Percentiles rank a stretch among this genome's conserved stretches.
These are phyloP conservation scores for Cercophora newfieldiana DNA, from an alignment of 495 filamentous ascomycete species.

Conservation along the genomic window DNA sequence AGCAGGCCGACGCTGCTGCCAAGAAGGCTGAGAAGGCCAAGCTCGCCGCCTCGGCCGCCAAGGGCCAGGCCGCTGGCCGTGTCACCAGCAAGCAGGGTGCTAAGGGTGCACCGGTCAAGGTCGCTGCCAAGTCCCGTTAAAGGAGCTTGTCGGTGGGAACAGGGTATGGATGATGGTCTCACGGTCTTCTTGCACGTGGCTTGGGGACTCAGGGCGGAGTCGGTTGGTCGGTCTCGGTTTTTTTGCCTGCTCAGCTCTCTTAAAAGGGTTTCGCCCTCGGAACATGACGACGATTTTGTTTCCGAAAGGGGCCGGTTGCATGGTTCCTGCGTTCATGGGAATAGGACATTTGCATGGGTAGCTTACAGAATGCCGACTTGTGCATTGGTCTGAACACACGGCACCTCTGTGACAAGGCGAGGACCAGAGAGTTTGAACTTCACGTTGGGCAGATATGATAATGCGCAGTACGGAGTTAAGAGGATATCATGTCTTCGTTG, in stretches of 20 bases:
- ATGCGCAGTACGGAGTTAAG: background rate
- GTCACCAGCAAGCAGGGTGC: conserved; percentile 96
- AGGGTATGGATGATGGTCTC: conserved; percentile 25
- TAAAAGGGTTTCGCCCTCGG: conserved; percentile 30
- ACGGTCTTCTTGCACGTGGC: conserved; percentile 29
- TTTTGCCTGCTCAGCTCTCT: conserved; percentile 35
- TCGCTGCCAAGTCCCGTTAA: conserved; percentile 87
- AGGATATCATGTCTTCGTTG: conserved; percentile 3
- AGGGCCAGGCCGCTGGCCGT: conserved; percentile 67
- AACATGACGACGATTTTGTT: conserved; percentile 30
- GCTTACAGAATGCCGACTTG: conserved; percentile 37
- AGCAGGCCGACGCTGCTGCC: conserved; percentile 74
- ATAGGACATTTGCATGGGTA: conserved; percentile 38
- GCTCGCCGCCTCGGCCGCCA: conserved; percentile 68
- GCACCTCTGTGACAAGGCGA: background rate
- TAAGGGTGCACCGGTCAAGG: conserved; percentile 86
- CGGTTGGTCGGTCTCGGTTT: conserved; percentile 40
- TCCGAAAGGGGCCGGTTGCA: conserved; percentile 34
- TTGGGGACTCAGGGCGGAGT: conserved; percentile 36
- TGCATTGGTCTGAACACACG: conserved; percentile 27
- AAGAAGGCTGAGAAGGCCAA: conserved; percentile 99
- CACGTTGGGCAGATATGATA: background rate
- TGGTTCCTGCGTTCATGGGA: conserved; percentile 31
- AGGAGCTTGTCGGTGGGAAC: conserved; percentile 17
- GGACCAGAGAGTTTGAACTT: background rate